Evolutionary conservation across 177 flowering plant species (phyloP), one percentile per base, ranked within the genome.

Genomic region (Tripterygium wilfordii): DNA sequence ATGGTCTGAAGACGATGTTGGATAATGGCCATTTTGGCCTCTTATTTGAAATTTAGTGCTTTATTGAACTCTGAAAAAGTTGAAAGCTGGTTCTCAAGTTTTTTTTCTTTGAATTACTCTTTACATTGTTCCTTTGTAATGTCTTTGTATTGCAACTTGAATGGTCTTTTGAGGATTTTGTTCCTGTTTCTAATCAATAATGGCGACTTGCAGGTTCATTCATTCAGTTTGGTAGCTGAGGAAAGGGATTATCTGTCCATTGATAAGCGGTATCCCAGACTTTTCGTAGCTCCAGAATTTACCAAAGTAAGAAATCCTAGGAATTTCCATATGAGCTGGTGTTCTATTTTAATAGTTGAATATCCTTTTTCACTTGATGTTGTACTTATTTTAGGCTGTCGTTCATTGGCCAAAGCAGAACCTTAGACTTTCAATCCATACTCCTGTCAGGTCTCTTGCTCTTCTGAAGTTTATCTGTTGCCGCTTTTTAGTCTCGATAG

Each of bases 231-330:
- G 56, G 74, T 79, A 14, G 84, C 79, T 17, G 57, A 56, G 16
- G 88, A 82, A 70, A 80, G 89, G 74, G 96, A 85, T 66, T 85
- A 75, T 66, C 29, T 76, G 27, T 82, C 98, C 3, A 15, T 88
- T 38, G 85, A 75, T 53, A 84, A 76, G 63, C 75, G 86, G 19
- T 88, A 83, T 73, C 91, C 96, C 16, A 77, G 67, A 59, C 79
- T 92, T 26, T 77, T 70, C 50, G 63, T 85, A 28, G 75, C 91
- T 49, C 87, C 96, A 17, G 96, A 86, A 23, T 77, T 85, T 63
- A 64, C 83, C 10, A 88, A 88, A 94, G 98, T 82, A 13, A 40
- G 54, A 16, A 17, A 45, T 42, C 9, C 8, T 42, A 12, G 44
- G 25, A 51, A 9, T 41, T 26, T 45, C 13, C 40, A 12, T 21